Base-by-base conservation (phyloP, 192 early-diverging fungal genomes). In the Lobulomyces angularis region DNA sequence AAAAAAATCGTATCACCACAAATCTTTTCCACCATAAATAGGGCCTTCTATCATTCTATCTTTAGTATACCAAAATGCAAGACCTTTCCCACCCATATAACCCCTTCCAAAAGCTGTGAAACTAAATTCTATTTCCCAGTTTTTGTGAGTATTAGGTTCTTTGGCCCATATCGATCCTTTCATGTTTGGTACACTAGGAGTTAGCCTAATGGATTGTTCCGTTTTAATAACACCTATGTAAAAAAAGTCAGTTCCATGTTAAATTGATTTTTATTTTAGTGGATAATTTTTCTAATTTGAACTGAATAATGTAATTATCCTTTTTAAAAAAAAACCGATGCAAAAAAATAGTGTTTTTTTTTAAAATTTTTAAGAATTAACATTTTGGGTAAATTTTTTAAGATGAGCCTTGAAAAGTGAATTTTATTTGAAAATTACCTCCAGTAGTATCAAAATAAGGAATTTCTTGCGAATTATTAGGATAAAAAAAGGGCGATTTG, bases 61-160 rank as follows among this genome's bases (percentile, higher is more conserved):
- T 35, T 77, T 59, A 0, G 80, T 71, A 45, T 89, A 89, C 86
- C 86, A 89, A 38, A 89, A 73, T 19, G 81, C 86, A 3, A 89
- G 40, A 0, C 86, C 86, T 21, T 77, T 63, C 16, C 81, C 83
- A 21, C 86, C 86, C 22, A 63, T 44, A 28, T 62, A 49, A 18
- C 62, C 58, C 7, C 62, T 62, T 5, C 86, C 86, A 23, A 41
- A 57, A 5, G 77, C 67, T 14, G 41, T 53, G 47, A 86, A 70
- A 7, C 71, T 46, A 36, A 86, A 59, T 28, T 79, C 65, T 17
- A 79, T 71, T 39, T 81, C 66, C 83, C 83, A 89, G 29, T 82
- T 73, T 46, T 63, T 55, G 62, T 86, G 56, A 9, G 54, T 36
- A 38, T 86, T 86, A 0, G 71, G 60, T 0, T 48, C 27, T 2